phyloP scores from a whole-genome alignment of 2,329 filamentous ascomycete species.

The Cladosporium sp. region DNA sequence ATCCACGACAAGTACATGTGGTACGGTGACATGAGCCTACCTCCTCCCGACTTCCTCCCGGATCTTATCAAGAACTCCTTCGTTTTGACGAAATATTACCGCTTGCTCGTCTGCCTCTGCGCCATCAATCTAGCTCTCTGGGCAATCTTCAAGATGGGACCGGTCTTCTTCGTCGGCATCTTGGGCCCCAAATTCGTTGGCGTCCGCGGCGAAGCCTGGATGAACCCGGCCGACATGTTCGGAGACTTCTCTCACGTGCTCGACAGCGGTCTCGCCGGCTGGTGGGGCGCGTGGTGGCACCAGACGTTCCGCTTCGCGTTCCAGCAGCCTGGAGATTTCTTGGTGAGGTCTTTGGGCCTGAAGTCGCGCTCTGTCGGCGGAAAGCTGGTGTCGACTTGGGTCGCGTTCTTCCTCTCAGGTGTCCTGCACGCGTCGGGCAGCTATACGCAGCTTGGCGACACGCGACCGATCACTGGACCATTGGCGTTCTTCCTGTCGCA shows the following conservation, averaged over 20 bases:
- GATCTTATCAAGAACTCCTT: slow-evolving; percentile 38
- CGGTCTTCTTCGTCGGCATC: slow-evolving; percentile 54
- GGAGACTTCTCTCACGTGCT: slow-evolving; percentile 50
- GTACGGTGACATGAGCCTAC: slow-evolving; percentile 36
- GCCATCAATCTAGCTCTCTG: slow-evolving; percentile 57
- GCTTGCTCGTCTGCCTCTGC: slow-evolving; percentile 50
- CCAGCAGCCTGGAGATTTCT: slow-evolving; percentile 49
- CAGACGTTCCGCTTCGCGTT: slow-evolving; percentile 78
- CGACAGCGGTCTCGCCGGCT: slow-evolving; percentile 67
- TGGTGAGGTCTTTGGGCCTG: slow-evolving; percentile 32
- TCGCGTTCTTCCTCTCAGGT: slow-evolving; percentile 62
- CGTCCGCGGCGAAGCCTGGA: slow-evolving; percentile 53
- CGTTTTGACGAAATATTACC: slow-evolving; percentile 47
- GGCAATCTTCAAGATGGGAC: slow-evolving; percentile 54
- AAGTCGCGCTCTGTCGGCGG: slow-evolving; percentile 31
- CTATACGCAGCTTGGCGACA: slow-evolving; percentile 57
- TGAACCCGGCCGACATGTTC: slow-evolving; percentile 53
- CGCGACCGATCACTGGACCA: slow-evolving; percentile 46
- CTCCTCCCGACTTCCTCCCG: slow-evolving; percentile 40
- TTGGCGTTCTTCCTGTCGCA: slow-evolving; percentile 69
- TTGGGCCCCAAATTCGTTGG: slow-evolving; percentile 56
- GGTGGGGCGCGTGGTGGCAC: slow-evolving; percentile 88
- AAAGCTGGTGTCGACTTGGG: slow-evolving; percentile 36
- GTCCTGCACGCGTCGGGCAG: slow-evolving; percentile 67
- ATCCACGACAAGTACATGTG: slow-evolving; percentile 64